Base-by-base conservation (phyloP, 2,329 filamentous ascomycete species). In the Ophiostoma australiae region DNA sequence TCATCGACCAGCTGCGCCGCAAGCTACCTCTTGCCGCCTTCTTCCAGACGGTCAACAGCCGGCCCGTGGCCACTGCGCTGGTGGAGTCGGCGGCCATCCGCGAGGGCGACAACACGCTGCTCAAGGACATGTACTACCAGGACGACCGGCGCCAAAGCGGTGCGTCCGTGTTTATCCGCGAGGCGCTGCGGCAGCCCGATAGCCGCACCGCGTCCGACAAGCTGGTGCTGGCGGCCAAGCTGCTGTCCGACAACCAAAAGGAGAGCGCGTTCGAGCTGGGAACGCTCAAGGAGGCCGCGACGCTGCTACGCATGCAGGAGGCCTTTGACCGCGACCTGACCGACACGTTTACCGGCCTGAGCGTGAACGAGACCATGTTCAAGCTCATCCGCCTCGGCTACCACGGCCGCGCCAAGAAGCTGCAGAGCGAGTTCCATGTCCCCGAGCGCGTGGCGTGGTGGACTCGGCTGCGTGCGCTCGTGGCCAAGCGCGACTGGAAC, bases 81-180 rank as follows among this genome's bases (percentile, higher is more conserved):
- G 92, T 99, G 33, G 95, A 99, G 79, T 87, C 93, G 1, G 90
- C 90, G 0, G 94, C 95, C 0, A 78, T 81, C 65, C 84, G 86
- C 69, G 88, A 92, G 69, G 82, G 81, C 27, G 91, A 97, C 76
- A 93, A 97, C 76, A 85, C 87, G 0, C 80, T 99, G 31, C 87
- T 99, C 35, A 99, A 98, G 77, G 95, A 98, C 77, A 84, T 99
- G 3, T 99, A 95, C 81, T 99, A 99, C 78, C 95, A 98, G 81
- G 95, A 98, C 76, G 95, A 99, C 78, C 89, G 94, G 5, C 88
- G 94, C 3, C 83, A 93, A 5, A 95, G 98, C 74, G 93, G 95
- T 3, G 91, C 94, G 0, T 91, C 93, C 72, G 88, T 99, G 1
- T 91, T 98, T 72, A 83, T 99, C 17, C 88, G 89, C 27, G 94